These are phyloP conservation scores for Solanum appendiculatum DNA, from an alignment of 257 asterid genomes.

Conservation along the genomic window DNA sequence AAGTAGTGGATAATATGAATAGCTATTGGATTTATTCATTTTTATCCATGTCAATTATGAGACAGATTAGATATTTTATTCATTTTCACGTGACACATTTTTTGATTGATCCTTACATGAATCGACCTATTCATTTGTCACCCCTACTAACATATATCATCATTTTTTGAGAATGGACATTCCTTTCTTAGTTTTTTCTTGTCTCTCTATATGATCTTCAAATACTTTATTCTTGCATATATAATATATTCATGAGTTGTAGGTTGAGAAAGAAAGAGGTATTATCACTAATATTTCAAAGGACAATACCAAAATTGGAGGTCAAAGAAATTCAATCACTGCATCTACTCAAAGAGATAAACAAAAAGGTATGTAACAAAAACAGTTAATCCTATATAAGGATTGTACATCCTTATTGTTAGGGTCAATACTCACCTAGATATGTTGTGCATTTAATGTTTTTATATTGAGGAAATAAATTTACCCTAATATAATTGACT, in stretches of 20 bases:
- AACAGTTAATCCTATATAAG: not conserved
- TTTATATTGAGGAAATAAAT: not conserved
- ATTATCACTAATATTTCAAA: too few relatives aligned
- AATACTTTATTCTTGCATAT: not conserved
- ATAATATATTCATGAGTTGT: not conserved
- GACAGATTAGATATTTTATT: not conserved
- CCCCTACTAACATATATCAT: not conserved
- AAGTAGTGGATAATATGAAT: too few relatives aligned
- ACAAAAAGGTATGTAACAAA: slow-evolving; percentile 10
- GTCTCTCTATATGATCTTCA: not conserved
- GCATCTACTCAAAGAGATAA: not conserved
- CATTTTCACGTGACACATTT: not conserved
- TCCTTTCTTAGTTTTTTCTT: not conserved
- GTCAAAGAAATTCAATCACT: not conserved
- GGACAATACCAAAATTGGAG: too few relatives aligned
- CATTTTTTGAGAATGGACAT: not conserved
- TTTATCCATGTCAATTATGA: not conserved
- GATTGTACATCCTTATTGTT: not conserved
- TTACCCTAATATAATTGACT: not conserved
- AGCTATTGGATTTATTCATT: too few relatives aligned
- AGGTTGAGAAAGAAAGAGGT: not conserved
- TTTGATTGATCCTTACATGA: not conserved
- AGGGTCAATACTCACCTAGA: too few relatives aligned
- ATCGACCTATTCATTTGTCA: too few relatives aligned
- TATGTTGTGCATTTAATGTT: not conserved